Conservation (phyloP, 768 basidiomycete genomes). For the Boletus vermiculosoides region DNA sequence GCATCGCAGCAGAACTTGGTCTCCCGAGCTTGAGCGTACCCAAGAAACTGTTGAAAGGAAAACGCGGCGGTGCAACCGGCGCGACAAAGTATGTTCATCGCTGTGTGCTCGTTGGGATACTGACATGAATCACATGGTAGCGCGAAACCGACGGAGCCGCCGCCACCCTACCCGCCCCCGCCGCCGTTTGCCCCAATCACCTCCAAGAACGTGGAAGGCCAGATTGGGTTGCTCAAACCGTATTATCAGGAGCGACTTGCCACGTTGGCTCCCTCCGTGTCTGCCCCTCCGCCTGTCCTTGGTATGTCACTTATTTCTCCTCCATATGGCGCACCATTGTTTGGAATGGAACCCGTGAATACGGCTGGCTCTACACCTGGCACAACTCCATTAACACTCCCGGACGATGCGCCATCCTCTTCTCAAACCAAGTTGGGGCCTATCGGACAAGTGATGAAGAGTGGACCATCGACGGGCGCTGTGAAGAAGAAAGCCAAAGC, state of each 20-base stretch:
- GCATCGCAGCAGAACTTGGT: constrained; percentile 84
- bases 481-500: constrained; percentile 61
- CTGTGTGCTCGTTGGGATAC: neutral
- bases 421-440: constrained; percentile 75
- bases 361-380: neutral
- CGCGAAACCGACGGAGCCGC: constrained; percentile 68
- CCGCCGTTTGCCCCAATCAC: constrained; percentile 76
- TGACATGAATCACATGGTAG: constrained; percentile 33
- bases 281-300: constrained; percentile 18
- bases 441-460: constrained; percentile 68
- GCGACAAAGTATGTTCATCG: constrained; percentile 48
- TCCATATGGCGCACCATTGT: constrained; percentile 3
- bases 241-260: constrained; percentile 67
- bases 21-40: constrained; percentile 77
- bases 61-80: constrained; percentile 43
- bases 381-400: constrained; percentile 40
- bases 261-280: constrained; percentile 34
- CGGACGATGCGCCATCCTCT: constrained; percentile 61
- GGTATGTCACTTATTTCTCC: constrained; percentile 19
- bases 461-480: constrained; percentile 39
- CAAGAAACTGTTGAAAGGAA: constrained; percentile 68
- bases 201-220: constrained; percentile 61
- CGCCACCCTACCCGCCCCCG: constrained; percentile 82
- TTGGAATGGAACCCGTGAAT: neutral
- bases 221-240: constrained; percentile 80